These are phyloP conservation scores for Penicillium desertorum DNA, from an alignment of 495 filamentous ascomycete species.

Conservation along the genomic window DNA sequence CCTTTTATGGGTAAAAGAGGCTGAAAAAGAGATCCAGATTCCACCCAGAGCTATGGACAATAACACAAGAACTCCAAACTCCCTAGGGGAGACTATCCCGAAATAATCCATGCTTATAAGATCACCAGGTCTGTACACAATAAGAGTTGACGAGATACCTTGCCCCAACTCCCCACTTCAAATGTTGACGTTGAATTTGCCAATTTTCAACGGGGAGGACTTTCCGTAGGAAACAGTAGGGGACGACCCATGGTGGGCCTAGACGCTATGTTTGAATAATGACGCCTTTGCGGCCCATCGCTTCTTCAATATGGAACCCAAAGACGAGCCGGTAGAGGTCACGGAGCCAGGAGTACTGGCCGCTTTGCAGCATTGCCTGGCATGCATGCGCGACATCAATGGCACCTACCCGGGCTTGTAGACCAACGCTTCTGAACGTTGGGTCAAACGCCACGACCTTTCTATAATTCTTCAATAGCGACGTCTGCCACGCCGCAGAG, in stretches of 20 bases:
- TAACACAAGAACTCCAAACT: background rate
- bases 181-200: background rate
- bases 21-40: background rate
- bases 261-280: constrained; percentile 45
- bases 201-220: background rate
- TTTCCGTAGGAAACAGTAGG: background rate
- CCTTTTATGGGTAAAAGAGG: background rate
- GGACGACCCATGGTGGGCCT: background rate
- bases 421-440: constrained; percentile 57
- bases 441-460: constrained; percentile 69
- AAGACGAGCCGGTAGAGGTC: constrained; percentile 85
- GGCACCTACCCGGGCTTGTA: constrained; percentile 60
- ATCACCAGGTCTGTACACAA: background rate
- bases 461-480: constrained; percentile 74
- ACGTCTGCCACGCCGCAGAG: constrained; percentile 62
- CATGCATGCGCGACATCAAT: constrained; percentile 74
- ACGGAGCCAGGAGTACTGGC: constrained; percentile 69
- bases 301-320: constrained; percentile 77
- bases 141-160: background rate
- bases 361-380: constrained; percentile 65
- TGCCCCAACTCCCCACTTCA: background rate
- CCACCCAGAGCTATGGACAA: background rate
- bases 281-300: constrained; percentile 52
- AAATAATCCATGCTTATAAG: background rate
- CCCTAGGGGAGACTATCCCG: background rate